These are phyloP conservation scores for Biancaea sappan DNA, from an alignment of 306 rosid species.

Conservation along the genomic window DNA sequence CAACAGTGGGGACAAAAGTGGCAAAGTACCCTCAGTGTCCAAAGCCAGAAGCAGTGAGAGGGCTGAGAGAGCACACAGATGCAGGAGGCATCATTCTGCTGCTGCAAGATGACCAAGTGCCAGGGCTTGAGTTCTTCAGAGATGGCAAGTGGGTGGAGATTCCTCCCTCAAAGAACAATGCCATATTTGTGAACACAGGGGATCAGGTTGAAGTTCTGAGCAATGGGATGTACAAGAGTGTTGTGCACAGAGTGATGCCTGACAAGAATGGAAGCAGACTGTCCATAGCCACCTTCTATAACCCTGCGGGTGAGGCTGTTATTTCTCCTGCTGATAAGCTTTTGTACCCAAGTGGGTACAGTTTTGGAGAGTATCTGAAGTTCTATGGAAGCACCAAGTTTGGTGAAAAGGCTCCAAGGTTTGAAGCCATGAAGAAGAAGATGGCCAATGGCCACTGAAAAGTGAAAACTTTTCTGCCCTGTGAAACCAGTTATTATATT, in stretches of 20 bases:
- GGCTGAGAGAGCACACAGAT: slow-evolving; percentile 90
- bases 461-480: too few species aligned
- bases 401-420: slow-evolving; percentile 66
- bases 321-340: slow-evolving; percentile 69
- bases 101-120: slow-evolving; percentile 86
- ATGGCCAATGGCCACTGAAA: slow-evolving; percentile 39
- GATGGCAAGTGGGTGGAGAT: slow-evolving; percentile 81
- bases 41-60: slow-evolving; percentile 67
- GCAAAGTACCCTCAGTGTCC: slow-evolving; percentile 82
- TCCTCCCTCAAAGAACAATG: slow-evolving; percentile 81
- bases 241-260: slow-evolving; percentile 60
- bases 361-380: slow-evolving; percentile 71
- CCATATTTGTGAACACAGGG: slow-evolving; percentile 87
- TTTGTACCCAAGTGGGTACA: slow-evolving; percentile 56
- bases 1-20: slow-evolving; percentile 84
- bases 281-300: slow-evolving; percentile 70
- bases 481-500: too few species aligned
- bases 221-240: slow-evolving; percentile 56
- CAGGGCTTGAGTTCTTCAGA: slow-evolving; percentile 74
- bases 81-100: slow-evolving; percentile 93
- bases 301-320: slow-evolving; percentile 68
- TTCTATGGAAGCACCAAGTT: slow-evolving; percentile 78
- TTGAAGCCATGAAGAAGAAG: slow-evolving; percentile 68
- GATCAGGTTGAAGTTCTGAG: slow-evolving; percentile 76
- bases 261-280: slow-evolving; percentile 59